phyloP scores from a whole-genome alignment of 345 rosid genomes.

The Murraya koenigii region DNA sequence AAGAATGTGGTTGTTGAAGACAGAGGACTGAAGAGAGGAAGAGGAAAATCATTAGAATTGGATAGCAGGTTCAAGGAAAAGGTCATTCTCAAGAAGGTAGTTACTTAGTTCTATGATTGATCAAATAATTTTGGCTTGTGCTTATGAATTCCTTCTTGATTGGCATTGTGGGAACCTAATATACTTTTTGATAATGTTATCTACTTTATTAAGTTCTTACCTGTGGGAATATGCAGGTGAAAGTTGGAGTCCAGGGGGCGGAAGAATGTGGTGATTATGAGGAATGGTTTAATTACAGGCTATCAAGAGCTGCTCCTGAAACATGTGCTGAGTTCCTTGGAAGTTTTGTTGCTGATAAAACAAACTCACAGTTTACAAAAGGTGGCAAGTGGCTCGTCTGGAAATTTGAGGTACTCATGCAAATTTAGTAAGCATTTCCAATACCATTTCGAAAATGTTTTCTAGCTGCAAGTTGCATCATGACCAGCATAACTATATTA shows the following conservation, averaged over 20 bases:
- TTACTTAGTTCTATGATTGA: neutral
- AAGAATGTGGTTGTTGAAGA: conserved; percentile 48
- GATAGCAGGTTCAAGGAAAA: conserved; percentile 58
- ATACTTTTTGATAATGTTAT: neutral
- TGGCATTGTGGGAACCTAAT: neutral
- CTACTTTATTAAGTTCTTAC: neutral
- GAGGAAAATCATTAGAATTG: conserved; percentile 33
- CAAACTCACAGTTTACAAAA: conserved; percentile 54
- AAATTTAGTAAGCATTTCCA: conserved; percentile 9
- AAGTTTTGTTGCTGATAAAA: conserved; percentile 77
- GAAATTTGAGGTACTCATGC: conserved; percentile 78
- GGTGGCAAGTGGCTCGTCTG: conserved; percentile 99
- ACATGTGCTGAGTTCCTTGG: conserved; percentile 94
- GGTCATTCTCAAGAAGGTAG: conserved; percentile 83
- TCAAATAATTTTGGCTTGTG: neutral
- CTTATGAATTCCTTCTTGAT: neutral
- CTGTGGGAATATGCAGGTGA: conserved; percentile 50
- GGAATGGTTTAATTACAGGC: conserved; percentile 97
- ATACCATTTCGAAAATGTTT: neutral
- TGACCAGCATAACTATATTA: neutral
- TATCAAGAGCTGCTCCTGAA: conserved; percentile 96
- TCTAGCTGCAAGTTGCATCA: neutral
- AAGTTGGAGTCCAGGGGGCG: conserved; percentile 78
- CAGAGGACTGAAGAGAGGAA: conserved; percentile 40
- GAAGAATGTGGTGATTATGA: conserved; percentile 86